Evolutionary conservation across 2,329 filamentous ascomycete genomes (phyloP).

Genomic region (Xylariaceae sp.): DNA sequence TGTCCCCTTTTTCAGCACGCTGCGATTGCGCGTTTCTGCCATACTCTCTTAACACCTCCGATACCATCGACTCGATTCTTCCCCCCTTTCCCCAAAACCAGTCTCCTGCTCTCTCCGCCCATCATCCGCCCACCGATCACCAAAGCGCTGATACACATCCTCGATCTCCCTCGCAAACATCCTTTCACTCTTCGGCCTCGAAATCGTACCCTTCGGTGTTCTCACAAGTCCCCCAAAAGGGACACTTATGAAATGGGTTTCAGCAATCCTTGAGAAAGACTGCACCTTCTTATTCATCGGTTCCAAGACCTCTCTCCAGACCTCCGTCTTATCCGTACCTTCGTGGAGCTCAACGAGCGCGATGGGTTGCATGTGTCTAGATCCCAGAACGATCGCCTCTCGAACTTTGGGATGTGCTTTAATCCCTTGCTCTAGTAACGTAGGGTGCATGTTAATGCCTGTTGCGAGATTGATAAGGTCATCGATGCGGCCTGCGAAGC

Average conservation of each 20-base stretch:
- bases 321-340: slow-evolving; percentile 4
- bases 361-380: slow-evolving; percentile 15
- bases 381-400: slow-evolving; percentile 16
- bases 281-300: slow-evolving; percentile 17
- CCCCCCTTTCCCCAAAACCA: no score
- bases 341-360: slow-evolving; percentile 15
- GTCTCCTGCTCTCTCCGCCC: neutral
- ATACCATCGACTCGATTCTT: no score
- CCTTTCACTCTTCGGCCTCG: slow-evolving; percentile 12
- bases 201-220: slow-evolving; percentile 18
- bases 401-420: slow-evolving; percentile 5
- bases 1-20: no score
- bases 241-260: slow-evolving; percentile 18
- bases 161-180: slow-evolving; percentile 17
- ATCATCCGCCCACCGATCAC: slow-evolving; percentile 18
- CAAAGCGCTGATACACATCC: slow-evolving; percentile 14
- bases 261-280: slow-evolving; percentile 11
- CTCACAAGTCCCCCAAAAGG: slow-evolving; percentile 10
- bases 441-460: slow-evolving; percentile 19
- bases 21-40: no score
- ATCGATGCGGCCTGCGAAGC: slow-evolving; percentile 22
- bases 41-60: no score
- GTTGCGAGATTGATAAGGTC: slow-evolving; percentile 22
- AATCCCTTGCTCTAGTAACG: slow-evolving; percentile 15
- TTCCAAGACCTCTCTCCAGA: slow-evolving; percentile 15